Evolutionary conservation across 371 early-diverging fungal genomes (phyloP).

Genomic region (Chytridium lagenaria): DNA sequence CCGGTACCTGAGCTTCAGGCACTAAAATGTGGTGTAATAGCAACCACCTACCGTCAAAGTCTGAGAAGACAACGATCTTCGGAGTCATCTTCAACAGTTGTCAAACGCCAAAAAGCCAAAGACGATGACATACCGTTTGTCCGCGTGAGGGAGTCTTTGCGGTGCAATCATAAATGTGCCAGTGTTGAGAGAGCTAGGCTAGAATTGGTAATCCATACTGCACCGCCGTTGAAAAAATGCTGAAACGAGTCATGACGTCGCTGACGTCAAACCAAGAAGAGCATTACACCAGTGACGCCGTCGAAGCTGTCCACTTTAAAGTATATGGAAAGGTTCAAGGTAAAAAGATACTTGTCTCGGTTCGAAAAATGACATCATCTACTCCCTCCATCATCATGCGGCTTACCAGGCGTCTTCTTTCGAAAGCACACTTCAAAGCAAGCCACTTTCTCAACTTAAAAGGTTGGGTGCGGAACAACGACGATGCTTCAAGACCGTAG

Average conservation of each 20-base stretch:
- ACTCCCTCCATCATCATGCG: neutral
- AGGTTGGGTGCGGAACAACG: constrained; percentile 31
- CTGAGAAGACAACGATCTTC: constrained; percentile 38
- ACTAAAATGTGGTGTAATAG: too few relatives aligned
- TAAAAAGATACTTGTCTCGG: neutral
- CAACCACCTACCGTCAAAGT: constrained; percentile 45
- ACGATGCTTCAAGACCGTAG: constrained; percentile 22
- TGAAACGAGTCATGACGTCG: too few relatives aligned
- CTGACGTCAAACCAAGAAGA: too few relatives aligned
- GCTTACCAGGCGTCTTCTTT: constrained; percentile 30
- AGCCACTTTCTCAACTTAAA: constrained; percentile 18
- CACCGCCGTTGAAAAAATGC: too few relatives aligned
- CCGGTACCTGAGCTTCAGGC: too few relatives aligned
- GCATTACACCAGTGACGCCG: too few relatives aligned
- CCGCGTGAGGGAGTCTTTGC: too few relatives aligned
- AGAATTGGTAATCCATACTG: too few relatives aligned
- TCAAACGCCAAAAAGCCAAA: too few relatives aligned
- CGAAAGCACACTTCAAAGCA: constrained; percentile 31
- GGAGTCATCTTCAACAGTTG: constrained; percentile 7
- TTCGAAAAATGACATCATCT: neutral
- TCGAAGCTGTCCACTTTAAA: constrained; percentile 24
- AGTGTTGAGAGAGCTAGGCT: too few relatives aligned
- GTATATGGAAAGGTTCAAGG: constrained; percentile 40
- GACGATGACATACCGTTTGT: too few relatives aligned
- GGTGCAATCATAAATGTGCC: too few relatives aligned